phyloP scores from a whole-genome alignment of 1,284 basidiomycete genomes.

The Apiotrichum porosum region DNA sequence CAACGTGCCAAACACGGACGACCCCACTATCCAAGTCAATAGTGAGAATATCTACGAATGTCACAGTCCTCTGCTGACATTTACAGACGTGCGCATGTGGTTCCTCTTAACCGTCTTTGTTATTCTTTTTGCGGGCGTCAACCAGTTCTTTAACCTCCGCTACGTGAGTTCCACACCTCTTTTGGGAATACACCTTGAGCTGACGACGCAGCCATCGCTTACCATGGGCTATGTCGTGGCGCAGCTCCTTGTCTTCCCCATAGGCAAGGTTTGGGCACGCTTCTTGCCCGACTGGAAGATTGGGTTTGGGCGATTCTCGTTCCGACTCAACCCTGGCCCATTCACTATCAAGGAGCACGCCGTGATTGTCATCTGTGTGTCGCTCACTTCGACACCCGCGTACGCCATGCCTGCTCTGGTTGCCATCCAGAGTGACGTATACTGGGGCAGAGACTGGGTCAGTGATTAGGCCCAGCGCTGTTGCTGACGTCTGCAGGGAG shows the following conservation, averaged over 20 bases:
- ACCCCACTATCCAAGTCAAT: conserved; percentile 13
- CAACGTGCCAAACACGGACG: conserved; percentile 29
- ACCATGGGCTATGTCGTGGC: conserved; percentile 23
- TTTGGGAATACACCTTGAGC: not conserved
- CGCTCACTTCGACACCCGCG: conserved; percentile 44
- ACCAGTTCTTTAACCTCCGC: conserved; percentile 50
- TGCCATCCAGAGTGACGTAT: too few species aligned
- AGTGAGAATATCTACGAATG: too few species aligned
- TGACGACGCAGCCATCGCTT: not conserved
- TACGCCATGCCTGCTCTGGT: conserved; percentile 48
- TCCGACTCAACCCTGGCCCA: conserved; percentile 47
- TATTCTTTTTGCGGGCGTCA: conserved; percentile 61
- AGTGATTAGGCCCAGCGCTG: too few species aligned
- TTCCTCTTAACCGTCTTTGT: conserved; percentile 45
- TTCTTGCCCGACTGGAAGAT: not conserved
- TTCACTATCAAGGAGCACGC: conserved; percentile 50
- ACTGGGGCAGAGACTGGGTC: too few species aligned
- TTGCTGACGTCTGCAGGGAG: too few species aligned
- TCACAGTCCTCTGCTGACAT: too few species aligned
- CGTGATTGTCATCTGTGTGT: conserved; percentile 45
- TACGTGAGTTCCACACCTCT: conserved; percentile 10
- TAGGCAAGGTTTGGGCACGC: conserved; percentile 19
- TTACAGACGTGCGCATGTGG: conserved; percentile 9
- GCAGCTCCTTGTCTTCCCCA: conserved; percentile 22
- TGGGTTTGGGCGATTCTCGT: conserved; percentile 18